phyloP scores from a whole-genome alignment of 495 filamentous ascomycete species.

The Podospora australis region DNA sequence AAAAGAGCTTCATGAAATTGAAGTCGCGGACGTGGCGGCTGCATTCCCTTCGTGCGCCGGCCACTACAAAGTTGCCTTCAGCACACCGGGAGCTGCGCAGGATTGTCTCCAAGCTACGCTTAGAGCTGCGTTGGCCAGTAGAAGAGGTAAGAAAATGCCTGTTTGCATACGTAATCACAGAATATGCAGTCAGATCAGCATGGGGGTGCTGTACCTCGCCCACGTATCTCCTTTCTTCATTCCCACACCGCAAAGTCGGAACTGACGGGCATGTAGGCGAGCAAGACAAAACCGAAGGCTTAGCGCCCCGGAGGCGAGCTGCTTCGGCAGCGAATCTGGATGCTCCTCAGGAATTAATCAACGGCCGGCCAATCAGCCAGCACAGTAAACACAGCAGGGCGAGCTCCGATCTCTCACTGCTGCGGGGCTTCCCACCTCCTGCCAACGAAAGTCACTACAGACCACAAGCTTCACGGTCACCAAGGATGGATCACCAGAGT shows the following conservation, averaged over 20 bases:
- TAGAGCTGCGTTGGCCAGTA: conserved; percentile 55
- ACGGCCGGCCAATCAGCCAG: conserved; percentile 44
- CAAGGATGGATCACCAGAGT: conserved; percentile 24
- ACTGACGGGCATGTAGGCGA: conserved; percentile 1
- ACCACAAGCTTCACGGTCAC: conserved; percentile 22
- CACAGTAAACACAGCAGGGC: conserved; percentile 55
- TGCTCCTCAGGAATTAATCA: conserved; percentile 35
- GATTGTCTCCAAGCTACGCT: conserved; percentile 74
- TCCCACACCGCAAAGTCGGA: too few relatives aligned
- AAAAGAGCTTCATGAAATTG: conserved; percentile 50
- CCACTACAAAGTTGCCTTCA: conserved; percentile 64
- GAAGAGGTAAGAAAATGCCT: conserved; percentile 54
- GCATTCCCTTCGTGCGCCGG: conserved; percentile 57
- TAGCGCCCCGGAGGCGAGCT: conserved; percentile 33
- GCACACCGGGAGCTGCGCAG: conserved; percentile 65
- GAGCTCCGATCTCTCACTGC: conserved; percentile 56
- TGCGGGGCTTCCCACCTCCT: conserved; percentile 34
- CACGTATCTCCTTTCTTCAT: too few relatives aligned
- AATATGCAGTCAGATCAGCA: background rate
- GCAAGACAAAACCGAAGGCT: conserved; percentile 22
- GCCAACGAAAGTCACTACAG: conserved; percentile 29
- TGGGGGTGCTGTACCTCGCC: background rate
- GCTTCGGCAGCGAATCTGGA: conserved; percentile 50
- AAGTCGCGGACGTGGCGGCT: conserved; percentile 54
- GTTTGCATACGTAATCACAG: background rate